Percentiles rank a stretch among this genome's conserved stretches.
phyloP scores from a whole-genome alignment of 2,329 filamentous ascomycete species.

The Peltaster fructicola region DNA sequence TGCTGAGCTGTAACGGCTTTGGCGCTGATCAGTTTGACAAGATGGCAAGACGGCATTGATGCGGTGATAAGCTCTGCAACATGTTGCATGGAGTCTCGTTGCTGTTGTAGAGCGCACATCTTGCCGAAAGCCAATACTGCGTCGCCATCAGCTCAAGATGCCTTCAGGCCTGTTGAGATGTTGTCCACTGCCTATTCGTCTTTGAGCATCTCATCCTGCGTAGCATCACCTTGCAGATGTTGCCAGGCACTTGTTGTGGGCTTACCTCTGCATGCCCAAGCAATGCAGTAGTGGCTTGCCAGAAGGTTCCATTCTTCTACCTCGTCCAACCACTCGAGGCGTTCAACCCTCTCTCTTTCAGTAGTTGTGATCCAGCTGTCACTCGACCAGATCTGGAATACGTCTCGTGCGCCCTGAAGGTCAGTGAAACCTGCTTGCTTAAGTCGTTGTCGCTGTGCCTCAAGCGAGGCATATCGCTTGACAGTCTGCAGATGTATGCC shows the following conservation, averaged over 20 bases:
- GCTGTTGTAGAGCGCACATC: constrained; percentile 3
- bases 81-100: too few relatives aligned
- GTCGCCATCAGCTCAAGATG: too few relatives aligned
- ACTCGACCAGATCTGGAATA: constrained; percentile 49
- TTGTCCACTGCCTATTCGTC: too few relatives aligned
- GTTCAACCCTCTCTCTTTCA: constrained; percentile 66
- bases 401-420: constrained; percentile 39
- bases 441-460: constrained; percentile 52
- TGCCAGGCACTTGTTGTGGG: too few relatives aligned
- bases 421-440: constrained; percentile 44
- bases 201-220: too few relatives aligned
- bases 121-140: too few relatives aligned
- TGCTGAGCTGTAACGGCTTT: too few relatives aligned
- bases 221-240: too few relatives aligned
- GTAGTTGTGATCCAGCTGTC: constrained; percentile 48
- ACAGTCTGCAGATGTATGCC: constrained; percentile 75
- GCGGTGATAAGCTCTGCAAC: too few relatives aligned
- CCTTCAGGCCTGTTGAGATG: too few relatives aligned
- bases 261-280: constrained; percentile 59
- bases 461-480: constrained; percentile 48
- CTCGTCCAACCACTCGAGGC: constrained; percentile 78
- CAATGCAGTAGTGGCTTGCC: constrained; percentile 74
- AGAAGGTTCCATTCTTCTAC: constrained; percentile 85
- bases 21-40: too few relatives aligned
- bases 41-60: too few relatives aligned